Evolutionary conservation across 2,329 filamentous ascomycete genomes (phyloP).

Genomic region (Herpotrichia juniperi): DNA sequence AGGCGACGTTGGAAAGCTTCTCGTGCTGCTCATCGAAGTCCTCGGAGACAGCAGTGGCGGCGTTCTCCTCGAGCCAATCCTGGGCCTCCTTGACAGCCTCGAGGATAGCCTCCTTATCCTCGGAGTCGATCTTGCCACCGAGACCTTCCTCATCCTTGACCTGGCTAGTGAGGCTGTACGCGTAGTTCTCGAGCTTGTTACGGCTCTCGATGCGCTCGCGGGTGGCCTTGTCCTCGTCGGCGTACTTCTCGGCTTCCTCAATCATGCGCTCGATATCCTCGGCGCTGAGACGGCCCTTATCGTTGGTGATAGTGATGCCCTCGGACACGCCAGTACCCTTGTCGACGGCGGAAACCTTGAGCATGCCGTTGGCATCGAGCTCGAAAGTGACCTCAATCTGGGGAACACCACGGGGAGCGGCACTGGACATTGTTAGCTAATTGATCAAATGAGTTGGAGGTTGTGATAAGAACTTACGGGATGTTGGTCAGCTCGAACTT

Average conservation of each 20-base stretch:
- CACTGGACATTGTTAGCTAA: conserved; percentile 40
- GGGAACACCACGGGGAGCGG: conserved; percentile 92
- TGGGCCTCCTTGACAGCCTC: conserved; percentile 96
- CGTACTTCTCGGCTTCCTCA: conserved; percentile 95
- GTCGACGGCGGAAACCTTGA: conserved; percentile 94
- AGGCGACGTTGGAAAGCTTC: conserved; percentile 95
- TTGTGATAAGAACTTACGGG: conserved; percentile 54
- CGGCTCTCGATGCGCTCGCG: conserved; percentile 96
- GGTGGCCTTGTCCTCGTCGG: conserved; percentile 98
- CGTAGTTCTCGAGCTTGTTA: conserved; percentile 98
- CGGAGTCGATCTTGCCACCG: conserved; percentile 96
- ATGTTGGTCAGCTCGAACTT: conserved; percentile 99
- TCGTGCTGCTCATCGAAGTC: conserved; percentile 99
- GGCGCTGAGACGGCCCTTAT: conserved; percentile 94
- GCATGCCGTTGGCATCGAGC: conserved; percentile 97
- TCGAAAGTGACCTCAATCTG: conserved; percentile 99
- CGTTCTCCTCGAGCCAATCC: conserved; percentile 98
- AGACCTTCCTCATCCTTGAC: conserved; percentile 95
- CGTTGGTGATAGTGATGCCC: conserved; percentile 98
- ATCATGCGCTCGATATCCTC: conserved; percentile 99
- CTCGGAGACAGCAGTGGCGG: conserved; percentile 80
- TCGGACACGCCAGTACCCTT: conserved; percentile 98
- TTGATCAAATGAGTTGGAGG: background rate
- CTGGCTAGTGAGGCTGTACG: conserved; percentile 99
- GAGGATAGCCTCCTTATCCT: conserved; percentile 95